These are phyloP conservation scores for Cryphonectria nitschkei DNA, from an alignment of 2,329 filamentous ascomycete genomes.

Conservation along the genomic window DNA sequence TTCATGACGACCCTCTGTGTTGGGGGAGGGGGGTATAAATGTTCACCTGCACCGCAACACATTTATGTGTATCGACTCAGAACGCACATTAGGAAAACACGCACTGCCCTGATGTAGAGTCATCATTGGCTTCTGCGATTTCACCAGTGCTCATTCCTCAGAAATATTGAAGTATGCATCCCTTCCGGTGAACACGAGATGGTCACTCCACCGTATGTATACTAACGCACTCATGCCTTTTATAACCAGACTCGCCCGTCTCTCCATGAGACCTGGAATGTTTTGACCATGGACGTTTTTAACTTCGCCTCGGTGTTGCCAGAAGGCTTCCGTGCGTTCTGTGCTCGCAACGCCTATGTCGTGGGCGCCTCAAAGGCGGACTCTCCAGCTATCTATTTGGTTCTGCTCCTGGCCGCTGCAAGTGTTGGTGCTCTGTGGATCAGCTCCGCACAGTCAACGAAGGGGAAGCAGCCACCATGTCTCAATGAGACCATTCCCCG, in stretches of 20 bases:
- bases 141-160: neutral
- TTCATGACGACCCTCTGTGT: neutral
- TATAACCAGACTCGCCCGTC: neutral
- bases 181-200: neutral
- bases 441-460: neutral
- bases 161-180: neutral
- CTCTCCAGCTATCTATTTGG: neutral
- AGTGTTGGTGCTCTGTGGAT: neutral
- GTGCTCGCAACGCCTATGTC: neutral
- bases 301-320: neutral
- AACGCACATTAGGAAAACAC: neutral
- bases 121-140: neutral
- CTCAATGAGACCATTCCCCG: conserved; percentile 9
- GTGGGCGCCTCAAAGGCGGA: neutral
- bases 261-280: neutral
- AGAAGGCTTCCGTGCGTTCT: neutral
- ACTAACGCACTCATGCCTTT: neutral
- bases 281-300: neutral
- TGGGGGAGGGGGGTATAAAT: neutral
- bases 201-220: neutral
- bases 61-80: neutral
- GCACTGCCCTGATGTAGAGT: neutral
- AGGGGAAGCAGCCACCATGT: conserved; percentile 9
- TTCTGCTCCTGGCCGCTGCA: neutral
- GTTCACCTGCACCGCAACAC: neutral